Base-by-base conservation (phyloP, 2,329 filamentous ascomycete genomes). In the Botrytis porri region DNA sequence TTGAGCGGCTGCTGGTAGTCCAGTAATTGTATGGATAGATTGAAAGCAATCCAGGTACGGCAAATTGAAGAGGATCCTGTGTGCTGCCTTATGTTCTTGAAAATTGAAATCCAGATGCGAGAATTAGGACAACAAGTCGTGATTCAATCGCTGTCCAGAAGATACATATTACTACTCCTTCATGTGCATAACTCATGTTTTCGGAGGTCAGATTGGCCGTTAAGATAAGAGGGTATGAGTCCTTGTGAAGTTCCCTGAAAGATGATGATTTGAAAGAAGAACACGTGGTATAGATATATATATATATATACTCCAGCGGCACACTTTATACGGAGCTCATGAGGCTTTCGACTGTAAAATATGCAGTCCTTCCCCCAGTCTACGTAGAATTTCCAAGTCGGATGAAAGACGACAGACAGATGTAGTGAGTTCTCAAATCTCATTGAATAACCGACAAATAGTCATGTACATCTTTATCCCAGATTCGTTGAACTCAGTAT, bases 71-170 rank as follows among this genome's bases (percentile, higher is more conserved):
- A 41, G 8, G 7, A 29, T 3, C 29, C 29, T 43, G 25, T 41
- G 2, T 18, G 14, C 25, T 20, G 4, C 37, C 29, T 63, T 35
- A 8, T 35, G 16, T 60, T 35, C 57, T 20, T 10, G 4, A 39
- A 12, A 10, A 12, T 43, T 57, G 51, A 57, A 29, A 29, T 8
- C n/a, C n/a, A 57, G n/a, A 57, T n/a, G n/a, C n/a, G 3, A 54
- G 2, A 57, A 29, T 29, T 7, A 43, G n/a, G 25, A 63, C 2
- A 4, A 10, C 10, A 6, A 2, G 7, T 43, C n/a, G 4, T 32
- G 0, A 32, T 3, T 1, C 8, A 25, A 29, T n/a, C 12, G 9
- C 1, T 20, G 3, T 29, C 1, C 8, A 63, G n/a, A 0, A 10
- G 4, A 20, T 43, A 0, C 16, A n/a, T 0, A 54, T 8, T 3